phyloP scores from a whole-genome alignment of 169 alveolate species.

The Eimeria falciformis region DNA sequence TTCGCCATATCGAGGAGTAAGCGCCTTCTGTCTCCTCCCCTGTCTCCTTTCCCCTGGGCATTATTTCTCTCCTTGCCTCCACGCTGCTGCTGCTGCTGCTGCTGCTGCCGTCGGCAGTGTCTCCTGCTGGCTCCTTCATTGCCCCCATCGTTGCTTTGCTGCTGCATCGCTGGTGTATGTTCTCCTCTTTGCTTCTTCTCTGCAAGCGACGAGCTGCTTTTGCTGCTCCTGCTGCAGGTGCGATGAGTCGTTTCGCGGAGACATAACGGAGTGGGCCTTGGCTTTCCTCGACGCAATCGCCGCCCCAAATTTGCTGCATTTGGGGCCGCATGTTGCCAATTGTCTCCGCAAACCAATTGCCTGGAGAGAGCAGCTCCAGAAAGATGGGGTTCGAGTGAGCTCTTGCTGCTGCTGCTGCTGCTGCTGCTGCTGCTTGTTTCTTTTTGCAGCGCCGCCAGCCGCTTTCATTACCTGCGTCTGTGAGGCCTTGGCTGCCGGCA shows the following conservation, averaged over 20 bases:
- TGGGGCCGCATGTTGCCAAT: slow-evolving; percentile 62
- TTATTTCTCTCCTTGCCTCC: background rate
- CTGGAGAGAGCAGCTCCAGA: slow-evolving; percentile 59
- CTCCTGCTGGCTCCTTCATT: background rate
- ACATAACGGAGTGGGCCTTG: slow-evolving; percentile 63
- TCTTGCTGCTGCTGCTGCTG: slow-evolving; percentile 6
- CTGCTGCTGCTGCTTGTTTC: too few relatives aligned
- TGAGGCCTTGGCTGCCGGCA: background rate
- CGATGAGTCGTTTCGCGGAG: slow-evolving; percentile 49
- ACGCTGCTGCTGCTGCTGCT: background rate
- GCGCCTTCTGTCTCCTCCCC: background rate
- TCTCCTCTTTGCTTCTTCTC: background rate
- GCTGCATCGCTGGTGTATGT: background rate
- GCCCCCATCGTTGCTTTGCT: background rate
- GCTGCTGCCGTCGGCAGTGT: background rate
- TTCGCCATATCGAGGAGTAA: slow-evolving; percentile 66
- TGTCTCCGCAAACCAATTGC: slow-evolving; percentile 68
- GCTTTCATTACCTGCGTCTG: background rate
- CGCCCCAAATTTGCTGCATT: slow-evolving; percentile 54
- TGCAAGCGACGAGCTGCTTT: background rate
- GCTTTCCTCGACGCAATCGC: slow-evolving; percentile 58
- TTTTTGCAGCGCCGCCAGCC: background rate
- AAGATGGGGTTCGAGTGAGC: slow-evolving; percentile 65
- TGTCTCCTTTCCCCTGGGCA: background rate
- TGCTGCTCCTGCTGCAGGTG: slow-evolving; percentile 42